Conservation (phyloP, 257 asterid genomes). For the Penstemon eatonii region DNA sequence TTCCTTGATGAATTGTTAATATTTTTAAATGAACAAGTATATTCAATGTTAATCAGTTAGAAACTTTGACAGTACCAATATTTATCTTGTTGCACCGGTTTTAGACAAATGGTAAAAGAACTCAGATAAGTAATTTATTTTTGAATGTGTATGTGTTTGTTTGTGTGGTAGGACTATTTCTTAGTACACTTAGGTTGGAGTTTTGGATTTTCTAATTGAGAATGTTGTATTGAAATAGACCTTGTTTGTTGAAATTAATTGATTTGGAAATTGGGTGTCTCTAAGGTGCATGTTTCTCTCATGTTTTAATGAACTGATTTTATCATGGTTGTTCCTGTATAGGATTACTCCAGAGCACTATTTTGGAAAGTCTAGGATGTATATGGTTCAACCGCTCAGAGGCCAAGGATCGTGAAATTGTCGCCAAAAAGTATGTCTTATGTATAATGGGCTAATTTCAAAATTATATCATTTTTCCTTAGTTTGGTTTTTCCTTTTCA, state of each 20-base stretch:
- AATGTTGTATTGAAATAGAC: too few species aligned
- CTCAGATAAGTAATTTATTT: not conserved
- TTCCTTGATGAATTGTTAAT: not conserved
- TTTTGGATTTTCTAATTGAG: too few species aligned
- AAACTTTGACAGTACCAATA: not conserved
- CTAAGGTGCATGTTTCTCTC: not conserved
- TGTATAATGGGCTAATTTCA: conserved; percentile 14
- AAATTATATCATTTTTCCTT: conserved; percentile 21
- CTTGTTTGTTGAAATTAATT: too few species aligned
- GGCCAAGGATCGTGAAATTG: conserved; percentile 94
- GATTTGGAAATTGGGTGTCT: conserved; percentile 17
- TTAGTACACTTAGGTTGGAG: too few species aligned
- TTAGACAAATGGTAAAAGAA: not conserved
- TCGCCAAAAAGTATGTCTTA: conserved; percentile 74
- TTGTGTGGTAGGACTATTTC: too few species aligned
- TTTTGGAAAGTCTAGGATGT: conserved; percentile 94
- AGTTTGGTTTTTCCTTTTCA: conserved; percentile 35
- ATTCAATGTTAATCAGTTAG: not conserved
- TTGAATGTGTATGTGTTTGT: too few species aligned
- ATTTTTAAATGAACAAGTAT: not conserved
- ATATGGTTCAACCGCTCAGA: conserved; percentile 99
- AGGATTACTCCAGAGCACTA: conserved; percentile 95
- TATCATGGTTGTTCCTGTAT: conserved; percentile 26
- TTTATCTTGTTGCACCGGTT: not conserved
- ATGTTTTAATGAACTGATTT: conserved; percentile 4